Conservation (phyloP, 345 rosid species). For the Bruguiera parviflora region DNA sequence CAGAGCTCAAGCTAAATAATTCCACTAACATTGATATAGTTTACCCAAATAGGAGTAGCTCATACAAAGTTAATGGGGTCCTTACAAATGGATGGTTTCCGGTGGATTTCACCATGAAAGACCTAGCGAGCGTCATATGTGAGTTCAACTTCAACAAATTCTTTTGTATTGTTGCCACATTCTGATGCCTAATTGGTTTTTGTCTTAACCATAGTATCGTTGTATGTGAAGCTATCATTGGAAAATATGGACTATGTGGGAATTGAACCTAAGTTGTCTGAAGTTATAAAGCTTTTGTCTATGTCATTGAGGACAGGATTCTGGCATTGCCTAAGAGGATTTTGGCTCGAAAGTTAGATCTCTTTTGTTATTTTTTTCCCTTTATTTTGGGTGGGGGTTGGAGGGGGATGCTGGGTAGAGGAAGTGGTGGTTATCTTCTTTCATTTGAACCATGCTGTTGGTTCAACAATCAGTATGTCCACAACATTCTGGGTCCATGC, state of each 20-base stretch:
- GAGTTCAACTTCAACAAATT: slow-evolving; percentile 29
- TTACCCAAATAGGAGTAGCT: slow-evolving; percentile 19
- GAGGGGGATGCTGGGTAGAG: too few species aligned
- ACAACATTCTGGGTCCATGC: too few species aligned
- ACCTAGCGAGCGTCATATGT: slow-evolving; percentile 39
- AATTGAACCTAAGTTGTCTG: too few species aligned
- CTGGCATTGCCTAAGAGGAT: too few species aligned
- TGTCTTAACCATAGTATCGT: not conserved
- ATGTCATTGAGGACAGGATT: too few species aligned
- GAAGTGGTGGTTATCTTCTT: too few species aligned
- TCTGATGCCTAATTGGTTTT: not conserved
- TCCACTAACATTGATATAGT: slow-evolving; percentile 20
- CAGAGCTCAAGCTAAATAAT: slow-evolving; percentile 58
- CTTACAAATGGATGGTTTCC: slow-evolving; percentile 59
- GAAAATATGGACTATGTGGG: not conserved
- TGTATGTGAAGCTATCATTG: not conserved
- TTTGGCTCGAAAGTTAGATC: too few species aligned
- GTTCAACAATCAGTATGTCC: too few species aligned
- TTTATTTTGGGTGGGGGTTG: too few species aligned
- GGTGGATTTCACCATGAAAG: slow-evolving; percentile 52
- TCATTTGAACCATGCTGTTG: too few species aligned
- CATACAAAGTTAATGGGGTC: slow-evolving; percentile 58
- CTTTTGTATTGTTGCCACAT: not conserved
- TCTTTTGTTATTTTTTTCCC: too few species aligned
- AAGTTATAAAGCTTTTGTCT: too few species aligned